Evolutionary conservation across 495 filamentous ascomycete species (phyloP), one percentile per base, ranked within the genome.

Genomic region (Lichina pygmaea): DNA sequence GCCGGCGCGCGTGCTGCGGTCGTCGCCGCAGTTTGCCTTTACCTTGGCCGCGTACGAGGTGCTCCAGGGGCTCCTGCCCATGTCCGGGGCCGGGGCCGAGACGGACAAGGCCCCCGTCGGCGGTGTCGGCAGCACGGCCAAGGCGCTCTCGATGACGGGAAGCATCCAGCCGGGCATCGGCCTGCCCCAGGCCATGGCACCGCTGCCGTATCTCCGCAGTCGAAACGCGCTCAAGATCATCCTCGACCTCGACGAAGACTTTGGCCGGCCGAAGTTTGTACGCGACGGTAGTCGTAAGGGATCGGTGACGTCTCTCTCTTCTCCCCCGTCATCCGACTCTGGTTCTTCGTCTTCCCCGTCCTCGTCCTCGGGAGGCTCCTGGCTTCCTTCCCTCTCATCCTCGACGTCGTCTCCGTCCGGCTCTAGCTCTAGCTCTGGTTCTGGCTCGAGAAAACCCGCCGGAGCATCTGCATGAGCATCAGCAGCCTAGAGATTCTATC

Each of bases 221-320:
- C 63, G 85, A 45, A 95, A 94, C 52, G 89, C 91, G n/a, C 62
- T 97, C 52, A 95, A 93, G 67, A 78, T 95, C 49, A 83, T 97
- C 52, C 70, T 97, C 33, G 89, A 97, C 55, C 62, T 97, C 44
- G 86, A 97, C 52, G 73, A 84, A 63, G 74, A 86, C 50, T 92
- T 97, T 58, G 86, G 86, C 16, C 66, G 71, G 38, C 55, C 72
- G 48, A 70, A 64, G 57, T 57, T 75, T 47, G 77, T 72, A 46
- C 48, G 24, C 24, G 24, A 24, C 24, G 24, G 24, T 24, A 24
- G 24, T 24, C 24, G 24, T 24, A 24, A 24, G 24, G 24, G 24
- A 4, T 24, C 24, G 24, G 24, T 24, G 24, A 4, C 24, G 24
- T 24, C 48, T 6, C 43, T 39, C 1, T 11, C 36, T 15, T 11